A percentile compares a stretch with the other conserved stretches of the same genome.
Evolutionary conservation across 192 early-diverging fungal genomes (phyloP).

Genomic region (Spizellomyces punctatus): DNA sequence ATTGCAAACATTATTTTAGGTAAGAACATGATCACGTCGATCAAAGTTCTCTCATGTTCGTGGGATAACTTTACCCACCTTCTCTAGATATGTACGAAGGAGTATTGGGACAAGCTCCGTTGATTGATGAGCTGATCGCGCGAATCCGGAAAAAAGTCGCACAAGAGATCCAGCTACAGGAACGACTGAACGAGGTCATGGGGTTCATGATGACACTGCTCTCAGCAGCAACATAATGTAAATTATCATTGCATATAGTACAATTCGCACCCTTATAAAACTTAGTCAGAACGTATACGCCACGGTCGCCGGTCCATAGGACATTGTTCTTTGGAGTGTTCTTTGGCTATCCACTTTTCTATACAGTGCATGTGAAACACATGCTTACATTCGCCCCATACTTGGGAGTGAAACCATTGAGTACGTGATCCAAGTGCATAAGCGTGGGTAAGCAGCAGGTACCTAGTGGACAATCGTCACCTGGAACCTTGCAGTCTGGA

Average conservation of each 20-base stretch:
- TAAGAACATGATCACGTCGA: constrained; percentile 34
- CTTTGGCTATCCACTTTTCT: constrained; percentile 48
- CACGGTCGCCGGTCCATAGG: constrained; percentile 88
- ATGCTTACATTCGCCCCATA: constrained; percentile 91
- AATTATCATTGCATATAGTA: not conserved
- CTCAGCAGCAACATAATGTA: constrained; percentile 9
- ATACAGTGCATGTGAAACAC: constrained; percentile 96
- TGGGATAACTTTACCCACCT: not conserved
- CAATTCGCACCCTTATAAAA: not conserved
- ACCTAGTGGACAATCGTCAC: constrained; percentile 83
- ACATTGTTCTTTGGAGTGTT: constrained; percentile 74
- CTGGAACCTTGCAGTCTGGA: constrained; percentile 79
- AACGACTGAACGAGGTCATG: constrained; percentile 74
- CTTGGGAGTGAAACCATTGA: constrained; percentile 28
- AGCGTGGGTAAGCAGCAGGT: constrained; percentile 12
- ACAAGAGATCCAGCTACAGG: constrained; percentile 77
- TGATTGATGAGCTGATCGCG: constrained; percentile 77
- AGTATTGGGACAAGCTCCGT: constrained; percentile 76
- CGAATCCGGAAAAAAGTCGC: constrained; percentile 73
- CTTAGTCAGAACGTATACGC: constrained; percentile 32
- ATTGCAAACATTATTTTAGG: constrained; percentile 76
- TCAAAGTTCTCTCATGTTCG: not conserved
- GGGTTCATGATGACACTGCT: constrained; percentile 88
- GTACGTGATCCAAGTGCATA: not conserved
- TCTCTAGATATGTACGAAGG: constrained; percentile 77